phyloP scores from a whole-genome alignment of 78 protist genomes.

The Dictyostelium firmibasis region DNA sequence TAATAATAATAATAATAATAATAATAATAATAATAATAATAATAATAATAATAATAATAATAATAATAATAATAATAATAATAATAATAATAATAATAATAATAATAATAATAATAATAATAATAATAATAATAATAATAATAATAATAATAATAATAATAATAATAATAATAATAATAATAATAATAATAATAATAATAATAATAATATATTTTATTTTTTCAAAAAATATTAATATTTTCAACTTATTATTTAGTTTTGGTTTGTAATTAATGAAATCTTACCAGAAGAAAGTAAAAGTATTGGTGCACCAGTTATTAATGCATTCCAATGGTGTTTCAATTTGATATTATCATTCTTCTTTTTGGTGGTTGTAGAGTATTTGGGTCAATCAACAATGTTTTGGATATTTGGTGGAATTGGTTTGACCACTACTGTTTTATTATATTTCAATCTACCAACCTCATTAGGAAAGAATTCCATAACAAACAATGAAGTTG shows the following conservation, averaged over 20 bases:
- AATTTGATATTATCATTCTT: slow-evolving; percentile 33
- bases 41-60: not conserved
- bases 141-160: not conserved
- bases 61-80: not conserved
- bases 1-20: not conserved
- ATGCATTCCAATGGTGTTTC: slow-evolving; percentile 62
- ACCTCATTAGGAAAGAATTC: not conserved
- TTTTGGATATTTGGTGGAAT: slow-evolving; percentile 62
- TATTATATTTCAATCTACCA: not conserved
- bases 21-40: not conserved
- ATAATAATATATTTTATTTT: not conserved
- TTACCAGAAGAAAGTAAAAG: slow-evolving; percentile 44
- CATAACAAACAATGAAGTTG: not conserved
- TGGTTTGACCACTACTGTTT: slow-evolving; percentile 20
- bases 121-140: not conserved
- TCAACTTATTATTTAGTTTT: not conserved
- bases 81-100: not conserved
- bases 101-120: not conserved
- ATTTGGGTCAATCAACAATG: slow-evolving; percentile 63
- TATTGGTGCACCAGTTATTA: slow-evolving; percentile 75
- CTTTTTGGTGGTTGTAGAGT: slow-evolving; percentile 15
- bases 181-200: not conserved
- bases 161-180: too few species aligned
- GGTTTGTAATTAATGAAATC: slow-evolving; percentile 76
- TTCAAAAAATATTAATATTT: too few species aligned